Base-by-base conservation (phyloP, 2,329 filamentous ascomycete species). In the Exophiala alcalophila region DNA sequence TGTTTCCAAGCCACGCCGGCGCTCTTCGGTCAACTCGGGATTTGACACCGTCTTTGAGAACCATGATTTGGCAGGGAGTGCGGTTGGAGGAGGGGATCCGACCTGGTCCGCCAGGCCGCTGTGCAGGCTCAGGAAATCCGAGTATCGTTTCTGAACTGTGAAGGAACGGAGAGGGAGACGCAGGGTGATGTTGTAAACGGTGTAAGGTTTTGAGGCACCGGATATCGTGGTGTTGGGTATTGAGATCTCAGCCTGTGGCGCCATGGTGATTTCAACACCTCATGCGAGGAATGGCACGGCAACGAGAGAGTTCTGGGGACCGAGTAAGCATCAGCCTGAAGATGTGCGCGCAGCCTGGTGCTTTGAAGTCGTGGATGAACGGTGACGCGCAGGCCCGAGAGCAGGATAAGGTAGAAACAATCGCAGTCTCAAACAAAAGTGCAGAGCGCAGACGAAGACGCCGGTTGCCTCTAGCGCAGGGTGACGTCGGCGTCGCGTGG, bases 91-190 rank as follows among this genome's bases (percentile, higher is more conserved):
- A 6, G 73, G 54, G 8, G 63, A 49, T 50, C 70, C 71, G 5
- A 73, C 70, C 52, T 78, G 70, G 15, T 68, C 65, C 23, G 65
- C 64, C 5, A 83, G 66, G 2, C 68, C 61, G 3, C 61, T 60
- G 61, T 83, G 71, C 42, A 83, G 74, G 40, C 68, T 57, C 29
- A 67, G 60, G 61, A 83, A 83, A 61, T 83, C 79, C 37, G 77
- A 80, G 66, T 82, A 83, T 53, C 80, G 78, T 60, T 83, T 83
- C 31, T 69, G 69, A 41, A 80, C 62, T 29, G 70, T 76, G 53
- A 76, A 75, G 34, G 76, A 74, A 40, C 77, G 73, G 21, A 81
- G 71, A 1, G 79, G 78, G 14, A 81, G 74, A 28, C 78, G 73
- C 52, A 83, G 69, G 38, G 71, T 70, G 58, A 83, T 72, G 52